Percentiles rank a stretch among this genome's conserved stretches.
These are phyloP conservation scores for Leccinum uliginosum DNA, from an alignment of 768 basidiomycete genomes.

Conservation along the genomic window DNA sequence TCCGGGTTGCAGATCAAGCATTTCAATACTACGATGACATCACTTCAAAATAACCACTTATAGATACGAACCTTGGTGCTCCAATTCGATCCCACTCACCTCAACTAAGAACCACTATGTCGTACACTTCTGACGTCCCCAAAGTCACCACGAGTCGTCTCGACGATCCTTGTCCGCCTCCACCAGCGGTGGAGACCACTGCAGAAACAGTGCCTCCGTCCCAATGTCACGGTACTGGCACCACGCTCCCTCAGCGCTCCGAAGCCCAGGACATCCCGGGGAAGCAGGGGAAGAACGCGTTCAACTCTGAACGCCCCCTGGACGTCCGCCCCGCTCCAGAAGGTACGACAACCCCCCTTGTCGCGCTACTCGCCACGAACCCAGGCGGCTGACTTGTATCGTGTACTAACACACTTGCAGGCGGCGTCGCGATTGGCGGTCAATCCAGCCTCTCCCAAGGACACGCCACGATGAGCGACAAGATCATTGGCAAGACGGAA, in stretches of 20 bases:
- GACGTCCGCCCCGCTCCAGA: conserved; percentile 33
- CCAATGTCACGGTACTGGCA: neutral
- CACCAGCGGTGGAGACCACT: conserved; percentile 31
- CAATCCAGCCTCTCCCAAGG: conserved; percentile 25
- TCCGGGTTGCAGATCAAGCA: neutral
- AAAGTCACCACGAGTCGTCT: conserved; percentile 29
- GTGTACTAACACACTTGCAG: conserved; percentile 5
- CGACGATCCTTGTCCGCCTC: conserved; percentile 46
- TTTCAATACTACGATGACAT: neutral
- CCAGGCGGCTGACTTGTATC: neutral
- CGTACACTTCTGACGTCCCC: conserved; percentile 24
- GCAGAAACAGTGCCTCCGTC: neutral
- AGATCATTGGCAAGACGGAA: conserved; percentile 54
- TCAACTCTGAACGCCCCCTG: conserved; percentile 33
- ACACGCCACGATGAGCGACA: conserved; percentile 46
- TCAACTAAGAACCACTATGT: conserved; percentile 6
- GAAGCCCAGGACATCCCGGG: neutral
- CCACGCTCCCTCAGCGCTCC: neutral
- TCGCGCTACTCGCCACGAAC: neutral
- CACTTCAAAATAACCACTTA: neutral
- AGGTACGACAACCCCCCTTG: conserved; percentile 21
- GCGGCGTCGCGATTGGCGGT: conserved; percentile 26
- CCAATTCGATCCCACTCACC: neutral
- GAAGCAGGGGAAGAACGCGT: conserved; percentile 21
- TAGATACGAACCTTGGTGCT: neutral